Base-by-base conservation (phyloP, 169 alveolate species). In the Theileria equi region DNA sequence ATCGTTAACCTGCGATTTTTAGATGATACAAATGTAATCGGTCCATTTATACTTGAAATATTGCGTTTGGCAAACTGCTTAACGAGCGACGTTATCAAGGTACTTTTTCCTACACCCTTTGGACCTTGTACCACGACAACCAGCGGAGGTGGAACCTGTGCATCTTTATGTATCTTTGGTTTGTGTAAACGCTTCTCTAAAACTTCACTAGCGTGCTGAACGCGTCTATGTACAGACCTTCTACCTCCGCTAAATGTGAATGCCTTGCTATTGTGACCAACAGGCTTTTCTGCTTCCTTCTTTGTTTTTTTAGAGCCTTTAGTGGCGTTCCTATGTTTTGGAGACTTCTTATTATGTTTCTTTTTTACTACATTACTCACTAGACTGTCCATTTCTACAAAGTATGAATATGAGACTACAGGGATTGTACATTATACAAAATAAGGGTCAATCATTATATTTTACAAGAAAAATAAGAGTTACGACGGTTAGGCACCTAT, bases 81-180 rank as follows among this genome's bases (percentile, higher is more conserved):
- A 25, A 96, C 99, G 38, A 98, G 81, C 4, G 99, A 96, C 71
- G 95, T 96, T 29, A 98, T 95, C 29, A 98, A 81, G 16, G 99
- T 97, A 19, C 98, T 86, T 85, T 98, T 98, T 2, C 99, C 99
- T 31, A 78, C 88, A 62, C 94, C 93, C 41, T 90, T 66, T 0
- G 98, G 95, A 7, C 99, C 99, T 70, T 96, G 97, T 26, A 96
- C 96, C 21, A 92, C 98, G 35, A 80, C 97, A 82, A 81, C 80
- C 25, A 88, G 60, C 2, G 97, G 97, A 28, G 95, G 93, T 10
- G 91, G 91, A 32, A 82, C 89, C 52, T 87, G 91, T 4, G 95
- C 92, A n/a, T 80, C 85, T 68, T 93, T 92, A 65, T 85, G 90
- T 23, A 89, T 60, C 38, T 85, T 82, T 5, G 85, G 94, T 11